phyloP scores from a whole-genome alignment of 2,329 filamentous ascomycete genomes.

The Claviceps pusilla region DNA sequence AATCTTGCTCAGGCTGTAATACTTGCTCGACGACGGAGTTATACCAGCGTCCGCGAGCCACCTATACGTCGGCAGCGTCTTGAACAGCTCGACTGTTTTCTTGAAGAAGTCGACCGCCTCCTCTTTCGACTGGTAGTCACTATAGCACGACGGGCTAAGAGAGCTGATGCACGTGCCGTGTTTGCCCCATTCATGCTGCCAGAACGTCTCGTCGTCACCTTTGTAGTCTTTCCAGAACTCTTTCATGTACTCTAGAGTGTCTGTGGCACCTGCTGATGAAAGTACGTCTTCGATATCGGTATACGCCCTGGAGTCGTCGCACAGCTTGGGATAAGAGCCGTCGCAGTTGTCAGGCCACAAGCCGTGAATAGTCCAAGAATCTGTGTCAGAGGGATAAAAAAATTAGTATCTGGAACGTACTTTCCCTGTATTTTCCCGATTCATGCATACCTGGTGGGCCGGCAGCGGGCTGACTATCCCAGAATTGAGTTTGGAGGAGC shows the following conservation, averaged over 20 bases:
- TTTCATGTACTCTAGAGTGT: constrained; percentile 50
- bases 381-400: constrained; percentile 14
- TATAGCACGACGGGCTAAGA: constrained; percentile 51
- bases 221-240: constrained; percentile 57
- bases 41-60: constrained; percentile 47
- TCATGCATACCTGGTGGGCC: constrained; percentile 33
- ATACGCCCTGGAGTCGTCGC: constrained; percentile 46
- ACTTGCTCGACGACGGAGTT: constrained; percentile 34
- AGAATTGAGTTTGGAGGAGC: constrained; percentile 61
- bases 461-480: constrained; percentile 50
- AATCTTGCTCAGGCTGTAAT: constrained; percentile 44
- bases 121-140: constrained; percentile 40
- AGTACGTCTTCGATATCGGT: constrained; percentile 51
- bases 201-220: constrained; percentile 49
- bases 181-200: constrained; percentile 63
- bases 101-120: constrained; percentile 58
- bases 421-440: background rate
- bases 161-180: constrained; percentile 60
- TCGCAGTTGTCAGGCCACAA: constrained; percentile 54
- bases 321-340: constrained; percentile 52
- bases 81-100: constrained; percentile 49
- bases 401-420: background rate
- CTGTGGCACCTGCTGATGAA: constrained; percentile 31
- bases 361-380: constrained; percentile 63
- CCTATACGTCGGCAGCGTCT: constrained; percentile 50